phyloP scores from a whole-genome alignment of 441 rosid genomes.

The Mallotus repandus region DNA sequence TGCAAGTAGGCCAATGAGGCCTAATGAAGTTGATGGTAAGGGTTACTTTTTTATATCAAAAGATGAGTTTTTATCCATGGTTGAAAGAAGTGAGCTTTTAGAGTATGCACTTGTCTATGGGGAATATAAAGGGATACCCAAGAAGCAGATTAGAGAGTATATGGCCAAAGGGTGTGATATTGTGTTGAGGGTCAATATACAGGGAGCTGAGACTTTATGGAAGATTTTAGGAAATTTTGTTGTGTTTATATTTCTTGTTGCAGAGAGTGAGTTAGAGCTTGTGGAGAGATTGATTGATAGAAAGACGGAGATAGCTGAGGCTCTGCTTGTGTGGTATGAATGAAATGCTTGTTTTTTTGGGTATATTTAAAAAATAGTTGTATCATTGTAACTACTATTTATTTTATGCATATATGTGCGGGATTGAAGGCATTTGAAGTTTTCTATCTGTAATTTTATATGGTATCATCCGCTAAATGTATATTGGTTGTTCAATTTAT shows the following conservation, averaged over 20 bases:
- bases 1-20: constrained; percentile 68
- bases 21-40: constrained; percentile 74
- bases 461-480: not conserved
- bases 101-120: constrained; percentile 91
- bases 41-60: constrained; percentile 73
- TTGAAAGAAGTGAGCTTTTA: constrained; percentile 63
- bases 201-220: constrained; percentile 75
- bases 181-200: constrained; percentile 85
- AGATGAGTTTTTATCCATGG: constrained; percentile 67
- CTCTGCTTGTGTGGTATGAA: constrained; percentile 54
- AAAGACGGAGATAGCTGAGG: constrained; percentile 76
- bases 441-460: not conserved
- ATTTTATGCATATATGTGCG: not conserved
- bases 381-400: not conserved
- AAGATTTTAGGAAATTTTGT: constrained; percentile 57
- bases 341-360: not conserved
- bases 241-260: constrained; percentile 77
- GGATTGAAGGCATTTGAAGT: not conserved
- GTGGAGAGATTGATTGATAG: constrained; percentile 84
- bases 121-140: constrained; percentile 86
- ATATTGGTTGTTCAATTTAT: no score
- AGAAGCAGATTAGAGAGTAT: constrained; percentile 53
- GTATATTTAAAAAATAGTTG: not conserved
- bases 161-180: constrained; percentile 73
- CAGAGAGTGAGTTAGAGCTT: constrained; percentile 76